Evolutionary conservation across 176 grass and related monocot genomes (phyloP).

Genomic region (Oryza meyeriana): DNA sequence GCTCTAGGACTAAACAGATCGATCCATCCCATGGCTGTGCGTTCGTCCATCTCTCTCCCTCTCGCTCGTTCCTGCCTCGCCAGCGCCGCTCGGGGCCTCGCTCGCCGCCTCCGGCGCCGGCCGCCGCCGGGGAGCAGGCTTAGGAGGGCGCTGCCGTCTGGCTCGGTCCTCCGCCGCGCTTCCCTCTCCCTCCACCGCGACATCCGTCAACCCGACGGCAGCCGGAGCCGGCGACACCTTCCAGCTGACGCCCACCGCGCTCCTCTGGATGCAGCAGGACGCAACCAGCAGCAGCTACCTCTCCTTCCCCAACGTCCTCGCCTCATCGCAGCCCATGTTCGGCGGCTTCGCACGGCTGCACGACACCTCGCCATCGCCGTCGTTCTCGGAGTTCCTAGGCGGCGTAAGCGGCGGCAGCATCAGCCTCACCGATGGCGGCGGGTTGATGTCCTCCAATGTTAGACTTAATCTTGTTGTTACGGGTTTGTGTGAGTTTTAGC

Average conservation of each 20-base stretch:
- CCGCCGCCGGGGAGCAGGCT: too few species aligned
- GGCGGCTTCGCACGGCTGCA: slow-evolving; percentile 38
- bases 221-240: slow-evolving; percentile 1
- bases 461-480: too few species aligned
- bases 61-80: too few species aligned
- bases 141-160: too few species aligned
- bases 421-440: slow-evolving; percentile 40
- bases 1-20: too few species aligned
- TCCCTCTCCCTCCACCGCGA: neutral
- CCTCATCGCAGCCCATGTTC: slow-evolving; percentile 31
- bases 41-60: too few species aligned
- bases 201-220: neutral
- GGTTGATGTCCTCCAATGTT: slow-evolving; percentile 46
- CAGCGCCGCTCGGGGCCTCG: too few species aligned
- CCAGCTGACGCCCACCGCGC: slow-evolving; percentile 36
- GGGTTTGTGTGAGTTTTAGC: too few species aligned
- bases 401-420: slow-evolving; percentile 14
- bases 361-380: slow-evolving; percentile 27
- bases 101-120: too few species aligned
- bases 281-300: slow-evolving; percentile 38
- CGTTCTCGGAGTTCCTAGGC: slow-evolving; percentile 34
- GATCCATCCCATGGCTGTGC: too few species aligned
- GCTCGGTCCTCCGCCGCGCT: too few species aligned
- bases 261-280: slow-evolving; percentile 36
- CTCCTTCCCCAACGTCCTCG: slow-evolving; percentile 53